These are phyloP conservation scores for Apiotrichum domesticum DNA, from an alignment of 1,284 basidiomycete genomes.

Conservation along the genomic window DNA sequence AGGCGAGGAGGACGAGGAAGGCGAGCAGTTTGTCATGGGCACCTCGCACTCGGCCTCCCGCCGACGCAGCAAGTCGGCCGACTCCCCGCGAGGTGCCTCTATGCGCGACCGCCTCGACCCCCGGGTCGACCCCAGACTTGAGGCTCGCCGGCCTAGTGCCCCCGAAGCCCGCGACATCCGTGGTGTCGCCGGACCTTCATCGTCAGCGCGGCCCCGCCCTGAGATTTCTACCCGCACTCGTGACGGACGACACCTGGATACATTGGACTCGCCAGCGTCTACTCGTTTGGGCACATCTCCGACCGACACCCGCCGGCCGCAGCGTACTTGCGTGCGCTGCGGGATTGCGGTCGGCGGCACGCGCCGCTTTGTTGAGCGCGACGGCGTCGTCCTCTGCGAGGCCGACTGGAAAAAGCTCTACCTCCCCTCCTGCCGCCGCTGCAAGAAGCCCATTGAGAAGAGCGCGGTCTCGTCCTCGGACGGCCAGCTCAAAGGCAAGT, in stretches of 20 bases:
- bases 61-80: no score
- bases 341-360: constrained; percentile 60
- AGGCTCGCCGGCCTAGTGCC: no score
- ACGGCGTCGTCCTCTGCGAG: constrained; percentile 69
- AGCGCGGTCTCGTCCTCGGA: constrained; percentile 83
- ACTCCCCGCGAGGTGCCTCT: constrained; percentile 16
- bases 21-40: background rate
- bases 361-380: constrained; percentile 66
- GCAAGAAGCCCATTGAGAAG: constrained; percentile 74
- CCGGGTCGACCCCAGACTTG: background rate
- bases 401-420: constrained; percentile 90
- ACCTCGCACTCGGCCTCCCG: no score
- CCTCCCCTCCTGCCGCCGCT: constrained; percentile 75
- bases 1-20: constrained; percentile 31
- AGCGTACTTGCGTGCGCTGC: constrained; percentile 59
- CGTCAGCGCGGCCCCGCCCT: background rate
- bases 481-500: constrained; percentile 86
- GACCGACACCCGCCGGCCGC: background rate
- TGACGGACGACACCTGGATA: no score
- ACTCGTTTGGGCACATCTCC: background rate
- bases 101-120: constrained; percentile 19
- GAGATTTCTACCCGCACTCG: no score
- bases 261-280: no score
- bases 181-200: background rate
- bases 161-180: no score